Evolutionary conservation across 768 basidiomycete species (phyloP).

Genomic region (Leccinellum albellum): DNA sequence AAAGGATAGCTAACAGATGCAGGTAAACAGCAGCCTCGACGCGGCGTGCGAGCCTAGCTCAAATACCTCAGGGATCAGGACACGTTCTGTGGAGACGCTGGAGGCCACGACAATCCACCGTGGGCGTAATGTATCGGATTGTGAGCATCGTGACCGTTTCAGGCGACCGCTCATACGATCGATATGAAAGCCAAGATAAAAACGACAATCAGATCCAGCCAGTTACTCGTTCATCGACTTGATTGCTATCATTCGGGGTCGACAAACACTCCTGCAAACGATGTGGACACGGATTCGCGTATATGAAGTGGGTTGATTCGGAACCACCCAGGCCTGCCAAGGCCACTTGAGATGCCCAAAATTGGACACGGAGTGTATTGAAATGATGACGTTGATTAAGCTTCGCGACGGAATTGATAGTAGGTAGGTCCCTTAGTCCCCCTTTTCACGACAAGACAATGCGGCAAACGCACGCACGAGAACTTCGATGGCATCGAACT

Average conservation of each 20-base stretch:
- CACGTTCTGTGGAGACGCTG: constrained; percentile 25
- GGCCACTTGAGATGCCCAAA: not conserved
- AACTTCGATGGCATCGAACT: constrained; percentile 6
- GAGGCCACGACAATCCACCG: constrained; percentile 20
- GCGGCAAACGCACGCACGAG: constrained; percentile 21
- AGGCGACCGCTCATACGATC: constrained; percentile 9
- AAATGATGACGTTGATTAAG: constrained; percentile 17
- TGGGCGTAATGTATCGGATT: constrained; percentile 16
- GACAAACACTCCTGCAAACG: not conserved
- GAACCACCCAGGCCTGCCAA: not conserved
- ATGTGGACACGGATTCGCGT: not conserved
- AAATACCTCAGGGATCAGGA: constrained; percentile 26
- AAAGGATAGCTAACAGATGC: not conserved
- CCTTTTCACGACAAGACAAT: constrained; percentile 15
- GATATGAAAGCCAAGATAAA: constrained; percentile 6
- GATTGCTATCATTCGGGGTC: not conserved
- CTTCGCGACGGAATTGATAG: constrained; percentile 15
- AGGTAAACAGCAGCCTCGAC: constrained; percentile 2
- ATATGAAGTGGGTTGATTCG: not conserved
- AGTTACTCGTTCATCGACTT: not conserved
- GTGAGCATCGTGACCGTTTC: constrained; percentile 6
- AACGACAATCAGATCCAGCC: not conserved
- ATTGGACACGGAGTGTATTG: constrained; percentile 1
- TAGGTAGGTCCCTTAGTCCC: constrained; percentile 5
- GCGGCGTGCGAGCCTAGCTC: constrained; percentile 5